These are phyloP conservation scores for Aspergillus sojae DNA, from an alignment of 2,329 filamentous ascomycete genomes.

Conservation along the genomic window DNA sequence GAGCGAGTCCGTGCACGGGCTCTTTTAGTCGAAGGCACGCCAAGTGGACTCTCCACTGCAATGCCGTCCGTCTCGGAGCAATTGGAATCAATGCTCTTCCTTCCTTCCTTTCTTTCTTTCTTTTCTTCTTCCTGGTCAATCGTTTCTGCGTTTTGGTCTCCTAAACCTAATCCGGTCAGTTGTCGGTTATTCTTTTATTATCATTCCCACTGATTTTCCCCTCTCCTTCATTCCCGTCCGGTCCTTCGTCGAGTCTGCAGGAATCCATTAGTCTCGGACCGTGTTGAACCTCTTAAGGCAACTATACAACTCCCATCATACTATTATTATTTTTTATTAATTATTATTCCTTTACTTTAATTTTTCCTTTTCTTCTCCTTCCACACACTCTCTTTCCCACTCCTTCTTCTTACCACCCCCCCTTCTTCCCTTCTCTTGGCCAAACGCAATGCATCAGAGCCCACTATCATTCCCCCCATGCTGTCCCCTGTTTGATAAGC, in stretches of 20 bases:
- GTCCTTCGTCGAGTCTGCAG: not conserved
- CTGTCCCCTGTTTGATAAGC: slow-evolving; percentile 9
- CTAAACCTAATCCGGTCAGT: not conserved
- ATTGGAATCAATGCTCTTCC: not conserved
- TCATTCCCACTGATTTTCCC: not conserved
- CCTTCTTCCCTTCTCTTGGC: slow-evolving; percentile 1
- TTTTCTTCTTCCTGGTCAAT: not conserved
- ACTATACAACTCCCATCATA: not conserved
- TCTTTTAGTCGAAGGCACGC: not conserved
- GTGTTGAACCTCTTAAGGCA: not conserved
- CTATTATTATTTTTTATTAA: slow-evolving; percentile 4
- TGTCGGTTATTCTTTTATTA: not conserved
- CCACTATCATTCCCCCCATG: not conserved
- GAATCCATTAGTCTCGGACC: not conserved
- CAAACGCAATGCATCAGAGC: slow-evolving; percentile 3
- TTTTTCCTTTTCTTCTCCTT: slow-evolving; percentile 4
- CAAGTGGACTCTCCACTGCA: not conserved
- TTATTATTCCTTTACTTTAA: slow-evolving; percentile 7
- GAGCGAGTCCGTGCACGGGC: not conserved
- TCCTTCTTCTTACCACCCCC: not conserved
- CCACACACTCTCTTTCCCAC: not conserved
- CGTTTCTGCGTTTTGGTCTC: not conserved
- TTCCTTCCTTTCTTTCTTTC: not conserved
- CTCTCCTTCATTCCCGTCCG: not conserved
- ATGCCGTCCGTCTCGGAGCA: not conserved